Percentiles rank a stretch among this genome's conserved stretches.
phyloP scores from a whole-genome alignment of 371 early-diverging fungal genomes.

The Mucor indicus region DNA sequence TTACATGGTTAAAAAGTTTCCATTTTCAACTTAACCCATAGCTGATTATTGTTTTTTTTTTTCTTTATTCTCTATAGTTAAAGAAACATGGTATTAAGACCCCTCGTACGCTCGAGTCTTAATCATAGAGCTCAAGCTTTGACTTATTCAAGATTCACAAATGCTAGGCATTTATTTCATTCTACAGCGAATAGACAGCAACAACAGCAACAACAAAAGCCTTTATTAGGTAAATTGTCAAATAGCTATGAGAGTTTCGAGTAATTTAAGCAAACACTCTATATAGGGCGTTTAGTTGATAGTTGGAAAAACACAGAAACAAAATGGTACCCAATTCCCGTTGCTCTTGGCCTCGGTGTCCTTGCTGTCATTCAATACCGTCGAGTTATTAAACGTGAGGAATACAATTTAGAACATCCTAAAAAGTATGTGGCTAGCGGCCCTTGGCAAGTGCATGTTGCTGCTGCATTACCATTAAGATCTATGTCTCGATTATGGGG shows the following conservation, averaged over 20 bases:
- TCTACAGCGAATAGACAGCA: background rate
- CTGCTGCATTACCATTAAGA: conserved; percentile 84
- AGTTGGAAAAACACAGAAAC: conserved; percentile 59
- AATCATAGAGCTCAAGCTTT: no score
- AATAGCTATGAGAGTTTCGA: no score
- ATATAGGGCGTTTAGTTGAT: conserved; percentile 24
- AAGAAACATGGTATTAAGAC: no score
- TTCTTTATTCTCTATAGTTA: no score
- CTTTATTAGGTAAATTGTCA: background rate
- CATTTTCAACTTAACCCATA: no score
- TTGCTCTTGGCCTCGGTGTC: conserved; percentile 75
- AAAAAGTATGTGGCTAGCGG: conserved; percentile 61
- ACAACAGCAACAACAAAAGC: conserved; percentile 10
- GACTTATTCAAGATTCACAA: background rate
- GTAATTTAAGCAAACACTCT: background rate
- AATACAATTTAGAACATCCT: conserved; percentile 19
- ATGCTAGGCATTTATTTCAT: conserved; percentile 2
- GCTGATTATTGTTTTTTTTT: no score
- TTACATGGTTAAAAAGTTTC: no score
- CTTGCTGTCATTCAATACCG: conserved; percentile 69
- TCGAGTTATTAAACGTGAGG: conserved; percentile 41
- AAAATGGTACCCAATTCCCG: conserved; percentile 77
- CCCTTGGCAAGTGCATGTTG: conserved; percentile 87
- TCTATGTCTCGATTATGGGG: conserved; percentile 91
- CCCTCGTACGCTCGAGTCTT: no score